phyloP scores from a whole-genome alignment of 2,329 filamentous ascomycete species.

The Cylindrodendrum hubeiense region DNA sequence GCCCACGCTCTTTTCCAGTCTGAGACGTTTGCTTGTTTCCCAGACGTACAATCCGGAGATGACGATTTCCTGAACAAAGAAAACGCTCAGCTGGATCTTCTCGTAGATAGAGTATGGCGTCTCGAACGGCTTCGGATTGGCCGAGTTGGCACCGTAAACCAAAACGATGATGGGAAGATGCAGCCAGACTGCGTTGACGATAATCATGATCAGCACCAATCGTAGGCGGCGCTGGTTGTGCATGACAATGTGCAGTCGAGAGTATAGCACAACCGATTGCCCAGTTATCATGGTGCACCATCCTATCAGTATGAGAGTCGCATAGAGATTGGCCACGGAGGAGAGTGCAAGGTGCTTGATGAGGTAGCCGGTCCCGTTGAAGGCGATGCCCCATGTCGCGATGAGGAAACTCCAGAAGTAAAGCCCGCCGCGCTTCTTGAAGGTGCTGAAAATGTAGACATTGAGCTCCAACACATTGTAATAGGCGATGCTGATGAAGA shows the following conservation, averaged over 20 bases:
- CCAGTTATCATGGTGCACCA: conserved; percentile 69
- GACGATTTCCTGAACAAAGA: conserved; percentile 67
- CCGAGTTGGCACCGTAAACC: conserved; percentile 63
- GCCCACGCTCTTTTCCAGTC: conserved; percentile 51
- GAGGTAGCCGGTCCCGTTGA: conserved; percentile 59
- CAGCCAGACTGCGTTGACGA: conserved; percentile 63
- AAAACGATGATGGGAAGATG: conserved; percentile 67
- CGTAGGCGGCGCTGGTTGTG: conserved; percentile 62
- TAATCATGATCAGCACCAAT: conserved; percentile 68
- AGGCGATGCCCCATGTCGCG: conserved; percentile 48
- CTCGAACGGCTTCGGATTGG: conserved; percentile 34
- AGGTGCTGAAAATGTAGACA: conserved; percentile 47
- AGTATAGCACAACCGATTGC: conserved; percentile 72
- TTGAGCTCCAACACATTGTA: conserved; percentile 52
- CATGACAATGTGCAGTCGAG: conserved; percentile 70
- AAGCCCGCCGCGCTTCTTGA: conserved; percentile 47
- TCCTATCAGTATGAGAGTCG: conserved; percentile 46
- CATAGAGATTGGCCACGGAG: conserved; percentile 29
- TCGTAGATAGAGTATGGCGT: conserved; percentile 60
- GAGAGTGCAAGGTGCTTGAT: conserved; percentile 50
- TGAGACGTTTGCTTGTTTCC: conserved; percentile 63
- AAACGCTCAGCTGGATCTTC: conserved; percentile 66
- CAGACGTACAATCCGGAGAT: conserved; percentile 66
- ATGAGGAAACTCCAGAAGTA: conserved; percentile 54
- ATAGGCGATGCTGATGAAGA: conserved; percentile 43